Base-by-base conservation (phyloP, 257 asterid species). In the Nicotiana noctiflora region DNA sequence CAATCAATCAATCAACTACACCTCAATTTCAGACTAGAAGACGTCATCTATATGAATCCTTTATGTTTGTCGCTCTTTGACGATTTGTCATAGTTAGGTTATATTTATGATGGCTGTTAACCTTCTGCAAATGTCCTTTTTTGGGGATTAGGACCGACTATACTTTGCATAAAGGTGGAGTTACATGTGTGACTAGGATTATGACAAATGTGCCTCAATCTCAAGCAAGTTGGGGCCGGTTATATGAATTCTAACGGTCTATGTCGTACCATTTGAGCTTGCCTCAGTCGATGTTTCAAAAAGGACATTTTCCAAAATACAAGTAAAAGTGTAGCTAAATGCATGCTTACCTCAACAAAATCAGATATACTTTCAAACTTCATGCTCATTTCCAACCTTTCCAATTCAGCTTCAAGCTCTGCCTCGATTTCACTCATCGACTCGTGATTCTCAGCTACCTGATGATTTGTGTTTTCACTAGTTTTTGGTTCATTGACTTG, bases 401-500 rank as follows among this genome's bases (percentile, higher is more conserved):
- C 97, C 62, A 93, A 89, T 85, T 93, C 98, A 70, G 91, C 93
- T 82, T 91, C 90, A 82, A 93, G 97, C 81, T 93, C 96, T 25
- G 92, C 93, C 84, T 92, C 98, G 29, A 93, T 92, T 87, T 84
- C 82, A 88, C 89, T 90, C 89, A 82, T 87, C 46, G 83, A 52
- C 75, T 84, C 86, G 3, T 76, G 83, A 63, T 85, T 85, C 84
- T 87, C 92, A 3, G 66, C 76, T 25, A 61, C 76, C 10, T 32
- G 80, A 49, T 86, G 81, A 29, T 53, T 63, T 63, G 64, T 81
- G 59, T 57, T 81, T 25, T 40, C 31, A 79, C 68, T 18, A 44
- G 57, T 83, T 31, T 27, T 75, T 82, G 40, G 25, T 67, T 57
- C 77, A 6, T 77, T 51, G 21, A 32, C 64, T 79, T 79, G 81